Percentiles rank a stretch among this genome's conserved stretches.
Conservation (phyloP, 2,329 filamentous ascomycete species). For the Cordyceps tenuipes region DNA sequence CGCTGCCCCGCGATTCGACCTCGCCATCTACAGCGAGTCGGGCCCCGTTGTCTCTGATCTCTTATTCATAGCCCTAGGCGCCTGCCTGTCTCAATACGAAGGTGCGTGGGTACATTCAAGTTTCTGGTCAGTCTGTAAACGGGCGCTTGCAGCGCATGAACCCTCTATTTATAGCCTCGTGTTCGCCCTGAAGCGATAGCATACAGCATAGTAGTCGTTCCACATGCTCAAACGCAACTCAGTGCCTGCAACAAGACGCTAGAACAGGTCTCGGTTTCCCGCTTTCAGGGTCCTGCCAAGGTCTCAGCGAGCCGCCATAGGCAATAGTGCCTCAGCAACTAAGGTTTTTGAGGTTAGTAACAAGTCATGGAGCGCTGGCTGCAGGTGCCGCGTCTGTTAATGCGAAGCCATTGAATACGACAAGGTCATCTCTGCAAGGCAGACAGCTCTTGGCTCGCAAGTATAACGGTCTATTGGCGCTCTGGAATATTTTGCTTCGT, state of each 20-base stretch:
- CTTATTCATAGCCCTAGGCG: not conserved
- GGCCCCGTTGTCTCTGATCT: too few relatives aligned
- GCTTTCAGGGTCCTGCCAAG: not conserved
- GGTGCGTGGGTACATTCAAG: not conserved
- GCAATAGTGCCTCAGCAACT: not conserved
- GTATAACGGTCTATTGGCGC: not conserved
- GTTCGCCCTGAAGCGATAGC: not conserved
- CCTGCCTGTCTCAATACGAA: not conserved
- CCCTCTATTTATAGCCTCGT: slow-evolving; percentile 4
- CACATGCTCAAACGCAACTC: not conserved
- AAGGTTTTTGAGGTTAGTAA: too few relatives aligned
- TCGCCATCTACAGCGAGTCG: not conserved
- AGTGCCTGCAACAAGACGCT: not conserved
- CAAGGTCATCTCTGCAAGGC: not conserved
- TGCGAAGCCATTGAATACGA: not conserved
- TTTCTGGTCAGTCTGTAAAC: not conserved
- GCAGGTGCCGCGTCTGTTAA: not conserved
- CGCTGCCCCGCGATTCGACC: slow-evolving; percentile 2
- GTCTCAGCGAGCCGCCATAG: not conserved
- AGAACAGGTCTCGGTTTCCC: not conserved
- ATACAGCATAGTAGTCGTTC: not conserved
- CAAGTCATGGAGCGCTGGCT: not conserved
- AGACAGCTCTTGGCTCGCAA: not conserved
- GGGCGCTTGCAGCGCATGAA: not conserved
- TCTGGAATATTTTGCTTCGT: too few relatives aligned